Base-by-base conservation (phyloP, 2,329 filamentous ascomycete genomes). In the Colletotrichum sp. region DNA sequence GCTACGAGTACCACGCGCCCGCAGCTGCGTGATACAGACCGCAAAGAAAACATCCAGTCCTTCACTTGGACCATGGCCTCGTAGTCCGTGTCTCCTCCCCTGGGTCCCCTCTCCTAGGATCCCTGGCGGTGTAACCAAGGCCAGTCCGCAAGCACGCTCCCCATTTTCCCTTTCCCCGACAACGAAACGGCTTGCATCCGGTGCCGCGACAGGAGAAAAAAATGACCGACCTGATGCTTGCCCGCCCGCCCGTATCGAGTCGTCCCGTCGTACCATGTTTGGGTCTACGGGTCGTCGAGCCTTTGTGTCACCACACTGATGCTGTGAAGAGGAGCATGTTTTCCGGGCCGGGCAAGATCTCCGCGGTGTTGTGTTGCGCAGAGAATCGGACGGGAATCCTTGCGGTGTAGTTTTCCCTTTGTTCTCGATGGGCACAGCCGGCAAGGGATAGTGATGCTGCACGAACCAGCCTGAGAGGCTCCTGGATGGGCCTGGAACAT, bases 211-310 rank as follows among this genome's bases (percentile, higher is more conserved):
- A 30, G 32, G n/a, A 32, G 24, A 18, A n/a, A 43, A 43, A n/a
- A 38, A 21, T 6, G 32, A 26, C 56, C 26, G n/a, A 38, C 34
- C 48, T 68, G 24, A 52, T 52, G 55, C 24, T 24, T 6, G 12
- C 56, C 26, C 34, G 36, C 67, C 56, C 67, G 56, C 67, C 56
- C 67, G 56, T 62, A 52, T 70, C 67, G 67, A 70, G 67, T 70
- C 67, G 26, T 52, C 36, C 48, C 12, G 56, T 70, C 67, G 67
- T 52, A 70, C 67, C 67, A 70, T 56, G 24, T 48, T 70, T 62
- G 55, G 55, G 21, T 36, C 67, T 9, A 61, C 67, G 67, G 56
- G 67, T 30, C 28, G 67, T 32, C 18, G 55, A 70, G 56, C 52
- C 26, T 32, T 56, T 70, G 67, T 52, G 32, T 62, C 36, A 32